phyloP scores from a whole-genome alignment of 495 filamentous ascomycete species.

The Trichoderma asperelloides region DNA sequence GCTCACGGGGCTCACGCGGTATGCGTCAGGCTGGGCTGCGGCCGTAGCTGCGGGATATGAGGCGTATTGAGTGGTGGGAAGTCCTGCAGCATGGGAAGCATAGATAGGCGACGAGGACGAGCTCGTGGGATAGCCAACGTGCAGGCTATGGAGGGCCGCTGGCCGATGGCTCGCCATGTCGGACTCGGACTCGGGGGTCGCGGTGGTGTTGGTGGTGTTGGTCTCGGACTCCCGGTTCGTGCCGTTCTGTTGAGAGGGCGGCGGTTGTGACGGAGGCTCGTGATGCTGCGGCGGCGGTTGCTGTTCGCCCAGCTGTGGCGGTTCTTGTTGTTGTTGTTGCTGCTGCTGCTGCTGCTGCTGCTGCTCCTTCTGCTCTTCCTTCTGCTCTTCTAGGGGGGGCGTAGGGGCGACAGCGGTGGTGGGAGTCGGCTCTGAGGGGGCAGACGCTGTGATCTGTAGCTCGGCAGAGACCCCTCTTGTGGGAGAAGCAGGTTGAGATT shows the following conservation, averaged over 20 bases:
- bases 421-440: not conserved
- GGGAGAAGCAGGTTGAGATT: constrained; percentile 5
- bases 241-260: constrained; percentile 9
- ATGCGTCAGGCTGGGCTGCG: constrained; percentile 42
- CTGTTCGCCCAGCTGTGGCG: not conserved
- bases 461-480: not conserved
- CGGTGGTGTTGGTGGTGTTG: not conserved
- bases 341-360: not conserved
- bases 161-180: not conserved
- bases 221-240: not conserved
- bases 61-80: constrained; percentile 35
- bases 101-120: constrained; percentile 46
- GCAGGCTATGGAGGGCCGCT: constrained; percentile 38
- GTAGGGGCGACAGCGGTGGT: not conserved
- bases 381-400: not conserved
- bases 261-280: not conserved
- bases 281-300: not conserved
- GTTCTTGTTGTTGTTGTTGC: not conserved
- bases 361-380: not conserved
- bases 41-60: constrained; percentile 37
- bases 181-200: constrained; percentile 1
- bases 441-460: not conserved
- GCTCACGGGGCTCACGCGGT: constrained; percentile 41
- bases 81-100: constrained; percentile 44
- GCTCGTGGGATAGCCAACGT: constrained; percentile 28